Conservation (phyloP, 2,329 filamentous ascomycete species). For the Hortaea werneckii region DNA sequence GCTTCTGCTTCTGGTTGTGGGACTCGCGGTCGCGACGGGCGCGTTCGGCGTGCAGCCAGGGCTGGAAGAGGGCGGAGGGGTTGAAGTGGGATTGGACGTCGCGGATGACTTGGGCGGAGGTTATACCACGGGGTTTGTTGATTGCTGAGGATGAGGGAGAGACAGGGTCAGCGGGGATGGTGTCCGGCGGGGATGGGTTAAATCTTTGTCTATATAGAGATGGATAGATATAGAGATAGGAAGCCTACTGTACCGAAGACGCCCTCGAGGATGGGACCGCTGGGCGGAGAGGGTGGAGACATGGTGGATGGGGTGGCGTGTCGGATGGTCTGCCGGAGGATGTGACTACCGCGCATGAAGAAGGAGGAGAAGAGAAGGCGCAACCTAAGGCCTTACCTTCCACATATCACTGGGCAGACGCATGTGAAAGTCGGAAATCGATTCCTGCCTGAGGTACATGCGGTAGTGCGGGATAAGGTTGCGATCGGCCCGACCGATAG, state of each 20-base stretch:
- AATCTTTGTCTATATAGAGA: background rate
- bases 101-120: slow-evolving; percentile 83
- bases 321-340: slow-evolving; percentile 14
- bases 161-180: slow-evolving; percentile 1
- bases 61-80: slow-evolving; percentile 66
- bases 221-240: slow-evolving; percentile 7
- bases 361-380: background rate
- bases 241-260: slow-evolving; percentile 44
- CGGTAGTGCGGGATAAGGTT: too few relatives aligned
- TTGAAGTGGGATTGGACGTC: slow-evolving; percentile 79
- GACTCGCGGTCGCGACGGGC: slow-evolving; percentile 49
- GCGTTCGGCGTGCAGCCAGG: slow-evolving; percentile 61
- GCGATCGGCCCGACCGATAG: too few relatives aligned
- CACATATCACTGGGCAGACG: too few relatives aligned
- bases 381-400: too few relatives aligned
- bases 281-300: background rate
- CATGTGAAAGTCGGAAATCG: too few relatives aligned
- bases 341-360: slow-evolving; percentile 15
- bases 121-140: slow-evolving; percentile 80
- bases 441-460: too few relatives aligned
- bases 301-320: slow-evolving; percentile 3
- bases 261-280: slow-evolving; percentile 37
- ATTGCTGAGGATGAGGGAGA: slow-evolving; percentile 51
- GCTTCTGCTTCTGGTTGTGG: slow-evolving; percentile 40
- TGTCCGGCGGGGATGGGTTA: slow-evolving; percentile 4